These are phyloP conservation scores for Alternaria incomplexa DNA, from an alignment of 2,329 filamentous ascomycete genomes.

Conservation along the genomic window DNA sequence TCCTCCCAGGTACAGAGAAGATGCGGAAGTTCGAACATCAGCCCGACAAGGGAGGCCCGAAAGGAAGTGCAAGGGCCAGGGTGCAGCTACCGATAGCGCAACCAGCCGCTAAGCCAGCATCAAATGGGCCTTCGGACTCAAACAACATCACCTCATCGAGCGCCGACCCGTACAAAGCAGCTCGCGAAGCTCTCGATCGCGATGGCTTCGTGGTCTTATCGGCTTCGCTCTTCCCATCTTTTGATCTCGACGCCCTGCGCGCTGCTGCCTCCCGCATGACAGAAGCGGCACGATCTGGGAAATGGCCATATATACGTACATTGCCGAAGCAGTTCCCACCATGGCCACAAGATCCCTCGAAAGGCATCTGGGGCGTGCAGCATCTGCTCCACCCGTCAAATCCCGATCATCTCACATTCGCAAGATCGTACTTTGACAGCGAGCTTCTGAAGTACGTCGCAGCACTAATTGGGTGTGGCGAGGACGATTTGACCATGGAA, in stretches of 20 bases:
- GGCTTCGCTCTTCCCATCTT: slow-evolving; percentile 62
- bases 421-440: slow-evolving; percentile 73
- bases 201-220: slow-evolving; percentile 81
- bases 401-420: slow-evolving; percentile 66
- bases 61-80: slow-evolving; percentile 15
- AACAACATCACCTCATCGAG: slow-evolving; percentile 14
- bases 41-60: slow-evolving; percentile 17
- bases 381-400: slow-evolving; percentile 79
- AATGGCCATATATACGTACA: slow-evolving; percentile 83
- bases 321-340: slow-evolving; percentile 91
- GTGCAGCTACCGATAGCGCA: slow-evolving; percentile 14
- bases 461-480: slow-evolving; percentile 62
- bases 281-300: slow-evolving; percentile 67
- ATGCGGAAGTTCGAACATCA: slow-evolving; percentile 9
- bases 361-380: slow-evolving; percentile 89
- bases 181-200: slow-evolving; percentile 63
- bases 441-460: slow-evolving; percentile 68
- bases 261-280: slow-evolving; percentile 64
- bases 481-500: slow-evolving; percentile 78
- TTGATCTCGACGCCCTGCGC: slow-evolving; percentile 64
- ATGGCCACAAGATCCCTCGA: slow-evolving; percentile 67
- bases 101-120: slow-evolving; percentile 7
- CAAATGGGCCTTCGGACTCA: neutral
- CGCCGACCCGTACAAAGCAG: slow-evolving; percentile 33
- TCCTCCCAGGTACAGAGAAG: neutral